Base-by-base conservation (phyloP, 495 filamentous ascomycete genomes). In the Trichoderma reesei region DNA sequence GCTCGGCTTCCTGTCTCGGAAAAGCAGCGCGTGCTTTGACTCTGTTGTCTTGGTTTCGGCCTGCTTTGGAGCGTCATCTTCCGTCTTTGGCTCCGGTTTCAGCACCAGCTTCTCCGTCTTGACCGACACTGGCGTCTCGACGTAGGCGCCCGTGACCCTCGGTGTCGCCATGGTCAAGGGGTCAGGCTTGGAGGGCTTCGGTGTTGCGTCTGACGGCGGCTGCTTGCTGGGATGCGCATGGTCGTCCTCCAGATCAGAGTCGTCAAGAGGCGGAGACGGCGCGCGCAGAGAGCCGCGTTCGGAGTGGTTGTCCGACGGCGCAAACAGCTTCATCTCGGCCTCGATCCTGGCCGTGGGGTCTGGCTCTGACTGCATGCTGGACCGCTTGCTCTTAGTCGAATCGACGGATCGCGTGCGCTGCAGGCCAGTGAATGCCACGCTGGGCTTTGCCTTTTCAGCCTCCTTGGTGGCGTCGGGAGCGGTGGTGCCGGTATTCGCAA, bases 301-400 rank as follows among this genome's bases (percentile, higher is more conserved):
- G 9, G 82, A 84, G 44, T 80, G 77, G 63, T 79, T 79, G 37
- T 83, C 82, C 59, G 72, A 70, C 0, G 79, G 78, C 11, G 81
- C 82, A 63, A 84, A 84, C 3, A 84, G 75, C 41, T 75, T 77
- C 68, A 81, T 77, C 66, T 84, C 82, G 16, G 74, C 78, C 46
- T 81, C 73, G 26, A 84, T 84, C 18, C 82, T 78, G 64, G 83
- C 82, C 26, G 77, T 79, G 6, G 82, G 82, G 66, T 84, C 82
- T n/a, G 70, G 71, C 51, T 84, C 81, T 26, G 82, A 84, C 33
- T 71, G 70, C 46, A 71, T 65, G 65, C 75, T 80, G n/a, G 71
- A 68, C 37, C 71, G 67, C 60, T 78, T 79, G 62, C 71, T 69
- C 31, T 67, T 68, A 31, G 70, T 56, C 14, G 78, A 79, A 42